Evolutionary conservation across 2,329 filamentous ascomycete species (phyloP).

Genomic region (Endoconidiophora laricicola): DNA sequence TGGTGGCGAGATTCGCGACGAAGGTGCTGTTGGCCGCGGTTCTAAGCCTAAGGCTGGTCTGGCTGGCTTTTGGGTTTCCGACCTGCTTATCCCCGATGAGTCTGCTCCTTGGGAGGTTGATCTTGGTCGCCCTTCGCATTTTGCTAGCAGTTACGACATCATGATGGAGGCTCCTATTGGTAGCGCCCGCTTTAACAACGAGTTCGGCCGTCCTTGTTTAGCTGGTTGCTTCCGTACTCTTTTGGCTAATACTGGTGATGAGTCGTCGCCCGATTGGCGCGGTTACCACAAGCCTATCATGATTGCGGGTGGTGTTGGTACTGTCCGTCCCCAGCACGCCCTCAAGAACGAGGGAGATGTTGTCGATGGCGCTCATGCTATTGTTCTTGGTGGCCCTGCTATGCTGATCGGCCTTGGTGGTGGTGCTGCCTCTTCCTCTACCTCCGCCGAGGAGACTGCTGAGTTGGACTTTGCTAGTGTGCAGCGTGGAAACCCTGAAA

Average conservation of each 20-base stretch:
- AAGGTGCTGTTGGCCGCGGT: conserved; percentile 83
- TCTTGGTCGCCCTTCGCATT: conserved; percentile 76
- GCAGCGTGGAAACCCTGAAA: conserved; percentile 90
- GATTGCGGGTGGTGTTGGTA: conserved; percentile 91
- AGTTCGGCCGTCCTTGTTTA: conserved; percentile 82
- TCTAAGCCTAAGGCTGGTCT: conserved; percentile 88
- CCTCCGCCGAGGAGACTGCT: conserved; percentile 73
- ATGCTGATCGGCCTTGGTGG: conserved; percentile 89
- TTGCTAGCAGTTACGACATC: conserved; percentile 86
- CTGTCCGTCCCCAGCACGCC: conserved; percentile 77
- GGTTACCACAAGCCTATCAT: conserved; percentile 98
- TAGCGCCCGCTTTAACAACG: conserved; percentile 91
- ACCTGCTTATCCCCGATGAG: conserved; percentile 74
- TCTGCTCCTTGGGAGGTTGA: conserved; percentile 80
- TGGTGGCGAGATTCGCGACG: conserved; percentile 88
- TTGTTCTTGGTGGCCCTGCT: conserved; percentile 86
- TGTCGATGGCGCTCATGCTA: conserved; percentile 70
- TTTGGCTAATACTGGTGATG: conserved; percentile 43
- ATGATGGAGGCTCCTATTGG: conserved; percentile 96
- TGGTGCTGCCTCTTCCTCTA: conserved; percentile 81
- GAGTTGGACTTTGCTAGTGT: conserved; percentile 96
- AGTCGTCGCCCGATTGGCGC: conserved; percentile 46
- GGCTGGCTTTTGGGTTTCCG: conserved; percentile 86
- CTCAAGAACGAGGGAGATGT: conserved; percentile 70
- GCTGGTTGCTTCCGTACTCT: conserved; percentile 86